phyloP scores from a whole-genome alignment of 2,329 filamentous ascomycete genomes.

The Scytalidium sp. region DNA sequence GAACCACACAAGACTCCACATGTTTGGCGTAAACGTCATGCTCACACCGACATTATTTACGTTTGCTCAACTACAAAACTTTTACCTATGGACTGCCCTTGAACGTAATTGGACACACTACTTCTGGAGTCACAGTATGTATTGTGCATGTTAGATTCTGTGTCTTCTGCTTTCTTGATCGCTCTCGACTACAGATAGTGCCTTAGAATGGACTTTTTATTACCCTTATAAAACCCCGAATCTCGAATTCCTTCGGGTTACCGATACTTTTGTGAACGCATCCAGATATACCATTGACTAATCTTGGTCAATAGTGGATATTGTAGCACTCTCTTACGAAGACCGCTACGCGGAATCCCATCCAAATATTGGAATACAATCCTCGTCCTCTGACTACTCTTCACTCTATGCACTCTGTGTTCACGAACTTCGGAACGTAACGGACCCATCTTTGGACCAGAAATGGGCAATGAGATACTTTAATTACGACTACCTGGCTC shows the following conservation, averaged over 20 bases:
- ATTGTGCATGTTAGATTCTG: not conserved
- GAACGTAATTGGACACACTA: constrained; percentile 44
- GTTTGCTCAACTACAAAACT: constrained; percentile 56
- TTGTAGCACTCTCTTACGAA: constrained; percentile 41
- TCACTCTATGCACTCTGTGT: constrained; percentile 16
- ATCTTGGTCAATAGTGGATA: constrained; percentile 37
- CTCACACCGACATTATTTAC: constrained; percentile 48
- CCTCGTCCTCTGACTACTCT: constrained; percentile 12
- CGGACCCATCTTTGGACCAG: not conserved
- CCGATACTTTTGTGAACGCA: no score
- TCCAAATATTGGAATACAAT: constrained; percentile 3
- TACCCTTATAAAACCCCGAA: no score
- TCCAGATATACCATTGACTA: not conserved
- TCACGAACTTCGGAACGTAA: constrained; percentile 4
- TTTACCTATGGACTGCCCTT: constrained; percentile 44
- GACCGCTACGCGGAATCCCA: constrained; percentile 4
- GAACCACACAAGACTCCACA: constrained; percentile 45
- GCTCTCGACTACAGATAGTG: no score
- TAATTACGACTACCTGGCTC: constrained; percentile 54
- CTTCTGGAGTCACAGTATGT: constrained; percentile 49
- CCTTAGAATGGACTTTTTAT: no score
- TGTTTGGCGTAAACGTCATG: constrained; percentile 51
- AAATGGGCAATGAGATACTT: constrained; percentile 54
- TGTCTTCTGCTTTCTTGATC: not conserved
- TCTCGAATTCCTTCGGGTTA: no score